Percentiles rank a stretch among this genome's conserved stretches.
These are phyloP conservation scores for Plasmodium gonderi DNA, from an alignment of 169 alveolate species.

Conservation along the genomic window DNA sequence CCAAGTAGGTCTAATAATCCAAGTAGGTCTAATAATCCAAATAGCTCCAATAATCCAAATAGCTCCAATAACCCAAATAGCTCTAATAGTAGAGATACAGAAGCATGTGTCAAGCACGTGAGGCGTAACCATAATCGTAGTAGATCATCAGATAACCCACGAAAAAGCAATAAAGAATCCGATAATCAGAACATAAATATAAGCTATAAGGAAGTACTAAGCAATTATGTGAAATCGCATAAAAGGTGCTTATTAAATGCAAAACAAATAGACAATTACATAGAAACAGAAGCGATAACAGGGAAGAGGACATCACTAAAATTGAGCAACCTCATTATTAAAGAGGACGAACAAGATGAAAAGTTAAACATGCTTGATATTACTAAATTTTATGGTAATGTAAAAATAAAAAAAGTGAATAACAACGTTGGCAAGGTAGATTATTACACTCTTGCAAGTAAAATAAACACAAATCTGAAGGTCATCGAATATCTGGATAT, in stretches of 20 bases:
- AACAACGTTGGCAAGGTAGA: neutral
- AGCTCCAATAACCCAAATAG: too few relatives aligned
- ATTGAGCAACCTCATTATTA: neutral
- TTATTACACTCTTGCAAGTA: neutral
- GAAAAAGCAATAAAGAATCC: neutral
- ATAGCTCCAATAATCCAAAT: too few relatives aligned
- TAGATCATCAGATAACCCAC: neutral
- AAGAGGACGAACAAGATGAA: conserved; percentile 22
- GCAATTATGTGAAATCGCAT: neutral
- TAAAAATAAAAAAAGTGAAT: conserved; percentile 12
- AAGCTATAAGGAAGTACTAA: neutral
- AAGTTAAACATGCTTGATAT: neutral
- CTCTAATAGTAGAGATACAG: too few relatives aligned
- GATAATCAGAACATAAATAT: neutral
- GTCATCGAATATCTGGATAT: conserved; percentile 1
- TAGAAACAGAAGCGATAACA: neutral
- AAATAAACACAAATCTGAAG: conserved; percentile 27
- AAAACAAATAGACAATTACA: neutral
- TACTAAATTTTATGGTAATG: conserved; percentile 45
- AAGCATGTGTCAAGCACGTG: too few relatives aligned
- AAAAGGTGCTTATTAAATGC: neutral
- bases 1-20: too few relatives aligned
- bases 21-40: too few relatives aligned
- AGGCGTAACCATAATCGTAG: too few relatives aligned
- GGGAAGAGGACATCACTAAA: neutral